Evolutionary conservation across 805 yeast genomes (phyloP), one percentile per base, ranked within the genome.

Genomic region (Pachysolen tannophilus): DNA sequence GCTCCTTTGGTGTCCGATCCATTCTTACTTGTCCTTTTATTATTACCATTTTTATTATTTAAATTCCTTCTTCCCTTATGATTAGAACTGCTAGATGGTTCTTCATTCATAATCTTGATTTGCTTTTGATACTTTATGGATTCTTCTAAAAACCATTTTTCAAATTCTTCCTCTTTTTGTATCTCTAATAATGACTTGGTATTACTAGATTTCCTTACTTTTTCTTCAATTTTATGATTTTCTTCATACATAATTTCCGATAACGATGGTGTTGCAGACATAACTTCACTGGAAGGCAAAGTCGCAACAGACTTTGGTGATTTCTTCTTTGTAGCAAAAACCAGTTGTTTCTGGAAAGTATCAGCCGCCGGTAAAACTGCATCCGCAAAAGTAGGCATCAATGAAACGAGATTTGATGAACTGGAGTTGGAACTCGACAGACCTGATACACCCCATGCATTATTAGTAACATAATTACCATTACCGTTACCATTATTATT

Each of bases 131-230:
- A 81, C 34, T 69, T 63, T n/a, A 64, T 63, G 36, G 85, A 68
- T 49, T 87, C 95, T 43, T 73, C 76, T 25, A 73, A 81, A 88
- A 94, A 87, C 96, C 96, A 87, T 40, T 61, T 69, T 20, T 79
- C 87, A 61, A 87, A 87, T 49, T 79, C 86, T 48, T 83, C 84
- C 43, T 87, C 95, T 44, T 78, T 79, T 49, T 78, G 80, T 30
- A 82, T 70, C 39, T 87, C 95, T 30, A 72, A 77, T 28, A 83
- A 54, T 2, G 83, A 65, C 36, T 64, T 64, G 9, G 55, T 43
- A 20, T 55, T 55, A 2, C 42, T 41, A 32, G 60, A 58, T 38
- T 48, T 49, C 20, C 45, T 46, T 33, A 54, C 56, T 1, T 45
- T 43, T 14, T 50, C 56, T 42, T 60, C 61, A 3, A 56, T 46